A percentile compares a stretch with the other conserved stretches of the same genome.
These are phyloP conservation scores for Rhodotorula sphaerocarpa DNA, from an alignment of 768 basidiomycete genomes.

Conservation along the genomic window DNA sequence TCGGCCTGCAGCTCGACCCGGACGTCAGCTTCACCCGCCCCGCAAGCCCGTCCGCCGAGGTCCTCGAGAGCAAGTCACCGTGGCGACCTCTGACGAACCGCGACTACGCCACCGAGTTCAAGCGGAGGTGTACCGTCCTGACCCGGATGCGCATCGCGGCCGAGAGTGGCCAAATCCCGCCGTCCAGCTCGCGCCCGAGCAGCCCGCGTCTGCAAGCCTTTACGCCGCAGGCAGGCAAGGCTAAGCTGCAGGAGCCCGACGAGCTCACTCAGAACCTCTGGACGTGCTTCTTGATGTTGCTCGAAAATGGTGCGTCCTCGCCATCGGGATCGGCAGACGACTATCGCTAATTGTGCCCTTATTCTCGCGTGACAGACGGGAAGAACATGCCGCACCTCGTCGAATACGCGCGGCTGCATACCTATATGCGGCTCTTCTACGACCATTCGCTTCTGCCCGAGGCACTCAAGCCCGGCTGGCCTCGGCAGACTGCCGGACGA, in stretches of 20 bases:
- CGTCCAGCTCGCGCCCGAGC: conserved; percentile 37
- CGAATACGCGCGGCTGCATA: conserved; percentile 37
- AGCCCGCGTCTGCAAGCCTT: conserved; percentile 28
- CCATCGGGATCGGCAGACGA: neutral
- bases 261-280: conserved; percentile 50
- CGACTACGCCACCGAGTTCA: conserved; percentile 56
- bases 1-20: conserved; percentile 23
- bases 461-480: conserved; percentile 43
- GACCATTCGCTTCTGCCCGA: conserved; percentile 41
- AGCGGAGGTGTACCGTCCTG: conserved; percentile 55
- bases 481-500: conserved; percentile 40
- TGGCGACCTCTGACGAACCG: conserved; percentile 47
- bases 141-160: conserved; percentile 52
- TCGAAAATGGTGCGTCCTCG: conserved; percentile 55
- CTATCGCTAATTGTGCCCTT: neutral
- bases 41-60: conserved; percentile 12
- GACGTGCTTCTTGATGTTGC: conserved; percentile 65
- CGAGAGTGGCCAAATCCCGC: conserved; percentile 36
- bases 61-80: conserved; percentile 46
- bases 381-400: conserved; percentile 34
- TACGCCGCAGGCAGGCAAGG: conserved; percentile 14
- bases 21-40: conserved; percentile 19
- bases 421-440: conserved; percentile 42
- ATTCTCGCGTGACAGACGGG: conserved; percentile 4
- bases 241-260: conserved; percentile 26